Percentiles rank a stretch among this genome's conserved stretches.
Evolutionary conservation across 495 filamentous ascomycete genomes (phyloP).

Genomic region (Cairneyella variabilis): DNA sequence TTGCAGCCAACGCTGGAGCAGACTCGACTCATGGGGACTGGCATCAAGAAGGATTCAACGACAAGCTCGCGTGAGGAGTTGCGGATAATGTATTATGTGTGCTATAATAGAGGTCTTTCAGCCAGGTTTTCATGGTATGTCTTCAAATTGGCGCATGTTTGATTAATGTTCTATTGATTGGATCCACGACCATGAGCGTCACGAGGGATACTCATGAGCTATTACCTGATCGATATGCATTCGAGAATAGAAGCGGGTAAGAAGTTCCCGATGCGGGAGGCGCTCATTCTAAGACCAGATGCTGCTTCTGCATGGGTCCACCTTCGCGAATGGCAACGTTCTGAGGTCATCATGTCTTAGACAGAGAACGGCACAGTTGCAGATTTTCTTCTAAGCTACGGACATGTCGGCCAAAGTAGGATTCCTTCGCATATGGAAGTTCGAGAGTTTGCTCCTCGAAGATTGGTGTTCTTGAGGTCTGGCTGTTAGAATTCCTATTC

Average conservation of each 20-base stretch:
- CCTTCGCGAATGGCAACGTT: no score
- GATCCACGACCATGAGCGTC: background rate
- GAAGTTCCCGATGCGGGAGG: background rate
- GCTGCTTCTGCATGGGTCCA: no score
- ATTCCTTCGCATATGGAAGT: no score
- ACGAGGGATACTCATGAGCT: no score
- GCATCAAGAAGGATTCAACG: slow-evolving; percentile 56
- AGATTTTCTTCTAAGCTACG: no score
- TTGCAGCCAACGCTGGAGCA: slow-evolving; percentile 31
- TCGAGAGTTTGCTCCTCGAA: no score
- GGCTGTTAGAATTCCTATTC: no score
- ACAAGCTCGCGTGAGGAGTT: slow-evolving; percentile 12
- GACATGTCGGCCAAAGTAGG: no score
- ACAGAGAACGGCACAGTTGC: no score
- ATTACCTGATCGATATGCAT: background rate
- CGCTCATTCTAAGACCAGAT: no score
- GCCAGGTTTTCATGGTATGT: background rate
- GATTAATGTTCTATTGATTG: background rate
- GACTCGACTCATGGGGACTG: slow-evolving; percentile 51
- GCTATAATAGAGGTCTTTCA: slow-evolving; percentile 14
- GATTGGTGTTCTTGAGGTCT: no score
- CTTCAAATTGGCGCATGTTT: background rate
- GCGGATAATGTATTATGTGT: slow-evolving; percentile 16
- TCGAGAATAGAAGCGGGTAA: slow-evolving; percentile 5
- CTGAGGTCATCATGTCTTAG: no score